phyloP scores from a whole-genome alignment of 116 monocot genomes.

The Cymodocea nodosa region DNA sequence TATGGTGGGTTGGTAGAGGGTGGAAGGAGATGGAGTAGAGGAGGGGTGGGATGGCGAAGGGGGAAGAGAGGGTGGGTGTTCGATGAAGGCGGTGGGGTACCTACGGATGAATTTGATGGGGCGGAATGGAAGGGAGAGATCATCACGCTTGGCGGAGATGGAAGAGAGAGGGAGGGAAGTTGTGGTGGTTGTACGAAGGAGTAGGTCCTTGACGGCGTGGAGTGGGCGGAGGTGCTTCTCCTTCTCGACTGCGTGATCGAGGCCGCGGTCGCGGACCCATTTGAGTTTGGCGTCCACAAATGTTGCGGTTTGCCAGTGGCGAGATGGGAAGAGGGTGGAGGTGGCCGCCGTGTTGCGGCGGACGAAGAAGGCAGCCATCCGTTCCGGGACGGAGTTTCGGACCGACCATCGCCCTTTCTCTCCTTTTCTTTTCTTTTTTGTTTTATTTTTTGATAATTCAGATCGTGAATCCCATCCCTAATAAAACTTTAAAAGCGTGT shows the following conservation, averaged over 20 bases:
- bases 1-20: neutral
- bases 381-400: no score
- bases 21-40: neutral
- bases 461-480: no score
- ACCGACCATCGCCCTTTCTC: no score
- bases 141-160: neutral
- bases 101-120: neutral
- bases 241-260: slow-evolving; percentile 96
- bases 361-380: neutral
- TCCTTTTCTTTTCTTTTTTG: no score
- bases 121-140: neutral
- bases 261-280: slow-evolving; percentile 66
- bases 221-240: slow-evolving; percentile 80
- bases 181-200: neutral
- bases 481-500: no score
- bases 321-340: neutral
- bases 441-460: no score
- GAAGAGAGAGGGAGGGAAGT: neutral
- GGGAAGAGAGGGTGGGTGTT: slow-evolving; percentile 1
- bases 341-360: neutral
- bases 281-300: slow-evolving; percentile 15
- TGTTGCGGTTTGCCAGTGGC: neutral
- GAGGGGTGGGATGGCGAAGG: neutral
- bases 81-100: neutral
- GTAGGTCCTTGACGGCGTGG: slow-evolving; percentile 49